A percentile compares a stretch with the other conserved stretches of the same genome.
Conservation (phyloP, 306 rosid species). For the Elaeagnus macrophylla region DNA sequence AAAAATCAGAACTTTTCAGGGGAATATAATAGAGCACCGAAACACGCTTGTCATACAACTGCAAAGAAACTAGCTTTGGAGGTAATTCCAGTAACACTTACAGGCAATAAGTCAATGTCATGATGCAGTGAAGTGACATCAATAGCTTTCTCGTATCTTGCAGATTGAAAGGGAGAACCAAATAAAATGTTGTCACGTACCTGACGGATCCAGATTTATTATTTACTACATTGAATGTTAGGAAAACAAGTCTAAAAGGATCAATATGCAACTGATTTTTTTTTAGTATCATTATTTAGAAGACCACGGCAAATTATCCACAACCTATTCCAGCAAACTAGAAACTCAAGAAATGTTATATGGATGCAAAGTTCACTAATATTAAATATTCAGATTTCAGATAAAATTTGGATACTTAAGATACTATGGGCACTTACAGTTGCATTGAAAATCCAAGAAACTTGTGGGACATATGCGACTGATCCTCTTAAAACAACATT, state of each 20-base stretch:
- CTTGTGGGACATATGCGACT: slow-evolving; percentile 48
- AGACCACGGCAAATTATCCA: too few species aligned
- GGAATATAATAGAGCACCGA: too few species aligned
- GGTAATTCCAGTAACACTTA: slow-evolving; percentile 19
- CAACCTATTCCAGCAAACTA: too few species aligned
- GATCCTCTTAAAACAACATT: slow-evolving; percentile 34
- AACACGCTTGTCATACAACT: background rate
- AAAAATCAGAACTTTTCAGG: too few species aligned
- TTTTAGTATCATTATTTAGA: too few species aligned
- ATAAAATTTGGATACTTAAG: background rate
- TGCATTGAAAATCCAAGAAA: slow-evolving; percentile 48
- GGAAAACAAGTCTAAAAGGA: background rate
- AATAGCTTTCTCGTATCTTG: slow-evolving; percentile 34
- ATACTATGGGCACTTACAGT: slow-evolving; percentile 22
- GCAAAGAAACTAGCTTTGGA: background rate
- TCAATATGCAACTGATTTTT: background rate
- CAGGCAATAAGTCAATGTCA: slow-evolving; percentile 40
- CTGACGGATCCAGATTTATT: slow-evolving; percentile 12
- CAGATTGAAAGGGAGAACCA: slow-evolving; percentile 33
- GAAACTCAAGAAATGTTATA: too few species aligned
- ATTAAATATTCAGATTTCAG: too few species aligned
- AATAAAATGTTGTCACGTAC: slow-evolving; percentile 47
- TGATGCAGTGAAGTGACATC: slow-evolving; percentile 40
- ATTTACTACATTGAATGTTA: too few species aligned
- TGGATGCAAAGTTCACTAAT: too few species aligned